These are phyloP conservation scores for Umbellularia californica DNA, from an alignment of 164 flowering plant genomes.

Conservation along the genomic window DNA sequence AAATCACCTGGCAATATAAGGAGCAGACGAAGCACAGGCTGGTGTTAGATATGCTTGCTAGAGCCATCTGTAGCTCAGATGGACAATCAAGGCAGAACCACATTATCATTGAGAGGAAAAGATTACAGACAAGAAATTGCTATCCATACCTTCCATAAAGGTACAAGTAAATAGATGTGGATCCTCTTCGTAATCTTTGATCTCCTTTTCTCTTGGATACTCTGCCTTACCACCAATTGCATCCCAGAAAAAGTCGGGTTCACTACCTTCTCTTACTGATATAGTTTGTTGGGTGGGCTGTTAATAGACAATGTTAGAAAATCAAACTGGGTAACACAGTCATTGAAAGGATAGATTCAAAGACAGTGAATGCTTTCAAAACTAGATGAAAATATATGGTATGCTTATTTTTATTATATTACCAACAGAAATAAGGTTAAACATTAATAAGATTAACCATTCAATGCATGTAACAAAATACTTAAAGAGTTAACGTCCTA, in stretches of 20 bases:
- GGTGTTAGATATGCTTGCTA: conserved; percentile 31
- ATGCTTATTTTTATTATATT: too few relatives aligned
- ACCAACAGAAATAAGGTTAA: background rate
- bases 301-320: conserved; percentile 19
- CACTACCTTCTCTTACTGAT: conserved; percentile 69
- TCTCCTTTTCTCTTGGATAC: conserved; percentile 48
- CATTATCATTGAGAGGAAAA: conserved; percentile 20
- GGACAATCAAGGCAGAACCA: conserved; percentile 21
- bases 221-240: conserved; percentile 60
- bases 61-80: conserved; percentile 23
- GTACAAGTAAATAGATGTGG: conserved; percentile 57
- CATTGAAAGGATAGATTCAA: background rate
- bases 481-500: background rate
- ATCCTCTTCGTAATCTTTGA: conserved; percentile 34
- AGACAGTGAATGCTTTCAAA: background rate
- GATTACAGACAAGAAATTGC: conserved; percentile 9
- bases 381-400: background rate
- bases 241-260: conserved; percentile 64
- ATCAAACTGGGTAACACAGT: background rate
- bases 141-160: conserved; percentile 34
- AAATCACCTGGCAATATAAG: conserved; percentile 40
- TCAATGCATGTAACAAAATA: background rate
- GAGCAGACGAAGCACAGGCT: conserved; percentile 32
- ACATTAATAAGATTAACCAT: too few relatives aligned
- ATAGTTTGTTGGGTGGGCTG: conserved; percentile 65